phyloP scores from a whole-genome alignment of 2,329 filamentous ascomycete genomes.

The Botrytis byssoidea region DNA sequence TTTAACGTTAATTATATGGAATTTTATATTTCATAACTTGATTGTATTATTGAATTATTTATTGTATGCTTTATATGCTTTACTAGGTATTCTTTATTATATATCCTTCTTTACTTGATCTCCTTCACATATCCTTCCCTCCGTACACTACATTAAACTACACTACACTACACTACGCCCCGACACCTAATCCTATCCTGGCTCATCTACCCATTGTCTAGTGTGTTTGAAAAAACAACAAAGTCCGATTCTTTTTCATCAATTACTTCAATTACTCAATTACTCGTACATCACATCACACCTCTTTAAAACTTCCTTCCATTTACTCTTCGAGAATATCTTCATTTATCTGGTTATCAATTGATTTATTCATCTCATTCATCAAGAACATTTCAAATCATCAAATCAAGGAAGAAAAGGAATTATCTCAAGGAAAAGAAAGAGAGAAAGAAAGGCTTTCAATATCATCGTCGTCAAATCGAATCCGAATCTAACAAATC shows the following conservation, averaged over 20 bases:
- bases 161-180: background rate
- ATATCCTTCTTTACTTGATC: background rate
- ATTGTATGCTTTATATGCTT: background rate
- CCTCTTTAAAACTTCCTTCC: background rate
- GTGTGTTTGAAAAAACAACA: slow-evolving; percentile 1
- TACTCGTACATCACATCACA: background rate
- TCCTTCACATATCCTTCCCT: background rate
- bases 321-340: background rate
- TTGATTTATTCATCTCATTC: background rate
- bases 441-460: too few species aligned
- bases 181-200: background rate
- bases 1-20: too few species aligned
- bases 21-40: background rate
- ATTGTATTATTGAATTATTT: background rate
- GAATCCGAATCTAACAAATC: background rate
- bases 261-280: background rate
- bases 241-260: background rate
- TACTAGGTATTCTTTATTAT: background rate
- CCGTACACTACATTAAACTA: background rate
- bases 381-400: background rate
- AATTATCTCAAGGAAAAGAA: background rate
- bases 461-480: background rate
- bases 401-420: background rate
- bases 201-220: background rate
- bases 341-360: background rate